Evolutionary conservation across 2,329 filamentous ascomycete genomes (phyloP).

Genomic region (Aspergillus pseudotamarii): DNA sequence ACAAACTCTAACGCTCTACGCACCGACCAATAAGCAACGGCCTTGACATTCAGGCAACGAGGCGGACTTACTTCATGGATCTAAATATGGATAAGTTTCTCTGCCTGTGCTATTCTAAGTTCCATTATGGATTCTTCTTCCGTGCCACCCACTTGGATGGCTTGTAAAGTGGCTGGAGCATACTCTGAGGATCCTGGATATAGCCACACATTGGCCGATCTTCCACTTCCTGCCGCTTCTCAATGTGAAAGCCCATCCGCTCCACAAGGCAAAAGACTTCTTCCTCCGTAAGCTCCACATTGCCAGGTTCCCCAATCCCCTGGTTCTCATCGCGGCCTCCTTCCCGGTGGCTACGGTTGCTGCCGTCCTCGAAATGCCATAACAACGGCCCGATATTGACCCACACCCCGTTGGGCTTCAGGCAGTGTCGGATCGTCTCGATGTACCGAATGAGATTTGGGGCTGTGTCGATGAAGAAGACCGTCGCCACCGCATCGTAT

Average conservation of each 20-base stretch:
- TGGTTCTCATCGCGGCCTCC: constrained; percentile 28
- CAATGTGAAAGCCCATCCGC: constrained; percentile 75
- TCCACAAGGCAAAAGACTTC: constrained; percentile 79
- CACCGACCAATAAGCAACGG: background rate
- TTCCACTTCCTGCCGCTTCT: constrained; percentile 62
- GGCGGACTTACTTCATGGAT: constrained; percentile 4
- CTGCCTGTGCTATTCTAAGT: constrained; percentile 6
- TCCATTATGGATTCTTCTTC: constrained; percentile 52
- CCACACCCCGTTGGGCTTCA: constrained; percentile 77
- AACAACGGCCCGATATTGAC: constrained; percentile 88
- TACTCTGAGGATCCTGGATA: constrained; percentile 80
- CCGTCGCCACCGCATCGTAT: constrained; percentile 83
- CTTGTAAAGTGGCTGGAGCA: constrained; percentile 81
- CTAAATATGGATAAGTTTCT: background rate
- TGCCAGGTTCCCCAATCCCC: constrained; percentile 86
- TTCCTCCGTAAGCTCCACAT: constrained; percentile 85
- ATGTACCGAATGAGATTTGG: constrained; percentile 91
- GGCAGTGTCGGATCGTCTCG: constrained; percentile 76
- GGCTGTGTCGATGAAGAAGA: constrained; percentile 97
- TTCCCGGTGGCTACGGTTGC: constrained; percentile 25
- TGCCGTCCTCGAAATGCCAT: constrained; percentile 85
- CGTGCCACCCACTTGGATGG: constrained; percentile 84
- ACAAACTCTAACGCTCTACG: background rate
- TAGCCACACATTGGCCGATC: constrained; percentile 68
- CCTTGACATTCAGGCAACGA: constrained; percentile 9